Percentiles rank a stretch among this genome's conserved stretches.
Conservation (phyloP, 495 filamentous ascomycete species). For the Collariella sp. region DNA sequence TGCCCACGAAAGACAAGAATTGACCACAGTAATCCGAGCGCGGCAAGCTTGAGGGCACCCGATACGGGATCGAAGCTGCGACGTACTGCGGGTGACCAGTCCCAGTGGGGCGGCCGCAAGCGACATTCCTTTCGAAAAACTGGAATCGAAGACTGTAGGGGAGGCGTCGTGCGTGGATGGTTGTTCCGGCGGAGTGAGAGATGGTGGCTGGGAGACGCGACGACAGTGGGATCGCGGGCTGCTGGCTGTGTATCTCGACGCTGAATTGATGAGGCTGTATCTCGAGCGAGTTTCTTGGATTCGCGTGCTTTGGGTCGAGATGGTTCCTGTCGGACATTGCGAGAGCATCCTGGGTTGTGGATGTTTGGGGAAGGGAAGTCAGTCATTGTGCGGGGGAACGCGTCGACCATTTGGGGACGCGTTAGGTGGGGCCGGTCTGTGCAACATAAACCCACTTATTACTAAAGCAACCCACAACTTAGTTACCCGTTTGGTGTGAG, state of each 20-base stretch:
- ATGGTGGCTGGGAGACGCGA: conserved; percentile 11
- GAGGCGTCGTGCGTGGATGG: conserved; percentile 51
- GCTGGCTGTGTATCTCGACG: conserved; percentile 19
- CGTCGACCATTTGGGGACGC: conserved; percentile 5
- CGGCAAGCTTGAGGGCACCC: conserved; percentile 29
- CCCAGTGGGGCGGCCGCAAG: conserved; percentile 31
- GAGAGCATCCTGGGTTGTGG: conserved; percentile 13
- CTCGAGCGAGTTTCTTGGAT: conserved; percentile 11
- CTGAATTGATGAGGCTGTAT: conserved; percentile 5
- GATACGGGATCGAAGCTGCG: conserved; percentile 35
- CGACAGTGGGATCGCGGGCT: conserved; percentile 2
- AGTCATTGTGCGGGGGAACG: background rate
- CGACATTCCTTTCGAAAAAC: conserved; percentile 58
- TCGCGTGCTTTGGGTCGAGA: background rate
- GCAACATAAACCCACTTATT: background rate
- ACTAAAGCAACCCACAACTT: background rate
- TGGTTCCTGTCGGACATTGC: conserved; percentile 17
- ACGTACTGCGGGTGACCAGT: conserved; percentile 26
- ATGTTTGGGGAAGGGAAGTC: conserved; percentile 1
- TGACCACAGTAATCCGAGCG: conserved; percentile 25
- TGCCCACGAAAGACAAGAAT: conserved; percentile 6
- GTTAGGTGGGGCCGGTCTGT: background rate
- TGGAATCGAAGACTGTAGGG: conserved; percentile 57
- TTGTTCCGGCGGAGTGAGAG: conserved; percentile 38
- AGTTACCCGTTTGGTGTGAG: background rate